Evolutionary conservation across 2,329 filamentous ascomycete genomes (phyloP).

Genomic region (Stagonosporopsis vannaccii): DNA sequence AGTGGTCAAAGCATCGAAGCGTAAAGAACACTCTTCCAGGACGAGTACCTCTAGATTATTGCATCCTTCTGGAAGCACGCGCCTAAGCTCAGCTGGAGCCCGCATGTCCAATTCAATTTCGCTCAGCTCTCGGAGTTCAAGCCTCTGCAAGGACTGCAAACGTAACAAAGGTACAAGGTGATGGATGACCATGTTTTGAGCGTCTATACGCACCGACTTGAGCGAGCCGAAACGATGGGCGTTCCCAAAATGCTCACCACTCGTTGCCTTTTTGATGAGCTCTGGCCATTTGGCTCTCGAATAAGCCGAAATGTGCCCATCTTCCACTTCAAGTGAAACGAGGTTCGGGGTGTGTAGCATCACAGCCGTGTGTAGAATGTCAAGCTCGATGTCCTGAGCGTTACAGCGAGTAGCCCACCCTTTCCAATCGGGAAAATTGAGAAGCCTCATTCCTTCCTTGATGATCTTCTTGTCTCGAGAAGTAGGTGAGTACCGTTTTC

Average conservation of each 20-base stretch:
- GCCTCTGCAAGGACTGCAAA: slow-evolving; percentile 28
- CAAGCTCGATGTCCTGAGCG: slow-evolving; percentile 14
- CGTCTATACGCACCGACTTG: slow-evolving; percentile 24
- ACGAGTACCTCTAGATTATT: slow-evolving; percentile 28
- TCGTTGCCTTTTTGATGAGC: slow-evolving; percentile 26
- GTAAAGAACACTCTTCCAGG: slow-evolving; percentile 22
- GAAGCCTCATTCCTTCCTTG: slow-evolving; percentile 32
- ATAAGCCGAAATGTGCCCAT: slow-evolving; percentile 20
- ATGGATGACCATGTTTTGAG: slow-evolving; percentile 15
- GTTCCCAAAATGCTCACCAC: slow-evolving; percentile 16
- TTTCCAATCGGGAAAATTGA: slow-evolving; percentile 37
- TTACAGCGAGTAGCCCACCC: slow-evolving; percentile 34
- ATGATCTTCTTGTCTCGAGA: slow-evolving; percentile 36
- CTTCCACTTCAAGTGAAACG: slow-evolving; percentile 21
- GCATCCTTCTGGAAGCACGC: slow-evolving; percentile 24
- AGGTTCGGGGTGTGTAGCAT: slow-evolving; percentile 38
- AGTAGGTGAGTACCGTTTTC: slow-evolving; percentile 22
- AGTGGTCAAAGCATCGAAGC: slow-evolving; percentile 18
- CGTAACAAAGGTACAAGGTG: slow-evolving; percentile 33
- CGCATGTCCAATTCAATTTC: slow-evolving; percentile 8
- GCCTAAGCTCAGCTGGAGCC: slow-evolving; percentile 16
- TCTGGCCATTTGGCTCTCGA: slow-evolving; percentile 30
- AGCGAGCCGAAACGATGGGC: slow-evolving; percentile 32
- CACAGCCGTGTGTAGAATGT: slow-evolving; percentile 32
- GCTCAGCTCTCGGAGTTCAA: slow-evolving; percentile 22